Conservation (phyloP, 257 asterid species). For the Agastache rugosa region DNA sequence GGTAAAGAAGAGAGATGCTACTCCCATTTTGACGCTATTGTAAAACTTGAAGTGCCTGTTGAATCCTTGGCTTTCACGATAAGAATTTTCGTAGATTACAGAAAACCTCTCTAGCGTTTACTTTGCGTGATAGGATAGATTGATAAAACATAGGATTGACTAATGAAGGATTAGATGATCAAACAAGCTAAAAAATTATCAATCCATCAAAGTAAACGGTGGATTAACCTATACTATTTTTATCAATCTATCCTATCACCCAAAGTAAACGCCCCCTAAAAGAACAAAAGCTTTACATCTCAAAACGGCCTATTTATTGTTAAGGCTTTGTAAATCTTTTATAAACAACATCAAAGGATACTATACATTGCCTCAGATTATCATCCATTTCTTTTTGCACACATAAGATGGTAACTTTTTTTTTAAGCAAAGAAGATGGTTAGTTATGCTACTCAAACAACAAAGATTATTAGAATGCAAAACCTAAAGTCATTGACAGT, state of each 20-base stretch:
- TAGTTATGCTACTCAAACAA: neutral
- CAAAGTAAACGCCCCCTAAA: too few species aligned
- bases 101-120: too few species aligned
- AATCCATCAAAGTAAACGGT: too few species aligned
- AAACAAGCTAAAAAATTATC: too few species aligned
- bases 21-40: neutral
- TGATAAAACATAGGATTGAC: too few species aligned
- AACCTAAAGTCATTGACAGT: neutral
- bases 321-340: neutral
- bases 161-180: too few species aligned
- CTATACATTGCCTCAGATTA: slow-evolving; percentile 4
- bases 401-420: too few species aligned
- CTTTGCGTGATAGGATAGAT: too few species aligned
- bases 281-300: neutral
- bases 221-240: too few species aligned
- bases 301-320: neutral
- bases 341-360: neutral
- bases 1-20: neutral
- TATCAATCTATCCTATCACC: too few species aligned
- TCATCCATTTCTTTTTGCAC: neutral
- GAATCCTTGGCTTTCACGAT: neutral
- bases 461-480: neutral
- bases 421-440: too few species aligned
- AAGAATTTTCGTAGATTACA: neutral
- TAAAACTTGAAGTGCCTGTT: neutral